Conservation (phyloP, 1,139 yeast genomes). For the Pichia sp. region DNA sequence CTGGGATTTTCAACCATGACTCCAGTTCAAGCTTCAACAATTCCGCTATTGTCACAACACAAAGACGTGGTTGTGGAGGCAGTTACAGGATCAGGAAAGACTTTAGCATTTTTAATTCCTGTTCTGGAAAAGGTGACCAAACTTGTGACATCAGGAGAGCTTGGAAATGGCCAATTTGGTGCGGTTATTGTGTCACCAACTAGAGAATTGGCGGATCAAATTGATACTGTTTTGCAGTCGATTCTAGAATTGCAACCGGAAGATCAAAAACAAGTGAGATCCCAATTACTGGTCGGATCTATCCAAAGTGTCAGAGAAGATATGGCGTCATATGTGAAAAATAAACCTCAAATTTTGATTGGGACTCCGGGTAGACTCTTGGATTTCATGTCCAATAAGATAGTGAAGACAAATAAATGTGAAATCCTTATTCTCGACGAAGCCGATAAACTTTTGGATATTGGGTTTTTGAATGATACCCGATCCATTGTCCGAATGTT, state of each 20-base stretch:
- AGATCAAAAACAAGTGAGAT: slow-evolving; percentile 31
- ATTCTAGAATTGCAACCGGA: slow-evolving; percentile 56
- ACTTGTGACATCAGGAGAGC: slow-evolving; percentile 17
- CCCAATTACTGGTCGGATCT: slow-evolving; percentile 82
- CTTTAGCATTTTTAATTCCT: slow-evolving; percentile 81
- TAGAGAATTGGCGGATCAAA: slow-evolving; percentile 84
- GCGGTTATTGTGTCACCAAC: slow-evolving; percentile 82
- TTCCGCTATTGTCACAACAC: slow-evolving; percentile 78
- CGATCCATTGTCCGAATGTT: slow-evolving; percentile 54
- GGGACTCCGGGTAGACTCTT: slow-evolving; percentile 91
- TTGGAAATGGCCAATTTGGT: slow-evolving; percentile 55
- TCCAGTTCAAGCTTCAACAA: slow-evolving; percentile 94
- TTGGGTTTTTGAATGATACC: slow-evolving; percentile 66
- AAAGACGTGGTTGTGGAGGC: slow-evolving; percentile 97
- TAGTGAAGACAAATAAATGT: slow-evolving; percentile 48
- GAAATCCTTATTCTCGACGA: slow-evolving; percentile 83
- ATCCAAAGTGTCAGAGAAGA: slow-evolving; percentile 67
- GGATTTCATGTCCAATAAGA: slow-evolving; percentile 53
- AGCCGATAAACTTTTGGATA: slow-evolving; percentile 82
- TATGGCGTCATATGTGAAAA: slow-evolving; percentile 43
- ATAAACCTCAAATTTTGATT: slow-evolving; percentile 63
- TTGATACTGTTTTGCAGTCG: slow-evolving; percentile 53
- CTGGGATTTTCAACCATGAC: slow-evolving; percentile 83
- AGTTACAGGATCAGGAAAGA: slow-evolving; percentile 96
- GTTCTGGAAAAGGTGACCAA: slow-evolving; percentile 55